Conservation (phyloP, 306 rosid species). For the Mimosa bimucronata region DNA sequence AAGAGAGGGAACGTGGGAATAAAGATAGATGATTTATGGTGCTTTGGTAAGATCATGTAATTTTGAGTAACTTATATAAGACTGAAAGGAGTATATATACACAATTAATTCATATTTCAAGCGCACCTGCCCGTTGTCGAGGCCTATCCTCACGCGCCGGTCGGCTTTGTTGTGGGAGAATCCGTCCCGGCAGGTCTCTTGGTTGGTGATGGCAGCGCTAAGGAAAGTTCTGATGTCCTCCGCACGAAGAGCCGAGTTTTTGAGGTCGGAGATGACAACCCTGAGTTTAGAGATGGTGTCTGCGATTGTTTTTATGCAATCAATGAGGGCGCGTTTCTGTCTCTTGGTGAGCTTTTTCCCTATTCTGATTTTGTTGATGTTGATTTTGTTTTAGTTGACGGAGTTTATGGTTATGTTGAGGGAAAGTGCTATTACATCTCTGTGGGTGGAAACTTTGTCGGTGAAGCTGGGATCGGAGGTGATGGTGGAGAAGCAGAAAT, state of each 20-base stretch:
- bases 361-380: slow-evolving; percentile 39
- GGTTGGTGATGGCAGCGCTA: slow-evolving; percentile 90
- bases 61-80: too few species aligned
- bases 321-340: slow-evolving; percentile 64
- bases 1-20: too few species aligned
- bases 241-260: slow-evolving; percentile 51
- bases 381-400: slow-evolving; percentile 48
- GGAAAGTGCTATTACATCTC: slow-evolving; percentile 57
- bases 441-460: slow-evolving; percentile 42
- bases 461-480: slow-evolving; percentile 42
- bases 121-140: slow-evolving; percentile 49
- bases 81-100: too few species aligned
- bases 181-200: slow-evolving; percentile 84
- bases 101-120: slow-evolving; percentile 35
- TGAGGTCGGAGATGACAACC: slow-evolving; percentile 47
- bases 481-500: slow-evolving; percentile 69
- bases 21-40: too few species aligned
- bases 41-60: too few species aligned
- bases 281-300: slow-evolving; percentile 52
- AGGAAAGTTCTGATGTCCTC: slow-evolving; percentile 74
- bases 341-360: slow-evolving; percentile 46
- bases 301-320: slow-evolving; percentile 68
- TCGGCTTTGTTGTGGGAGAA: slow-evolving; percentile 68
- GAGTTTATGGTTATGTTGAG: slow-evolving; percentile 54
- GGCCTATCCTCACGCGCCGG: slow-evolving; percentile 44